phyloP scores from a whole-genome alignment of 176 grass and related monocot genomes.

The Tuctoria greenei region DNA sequence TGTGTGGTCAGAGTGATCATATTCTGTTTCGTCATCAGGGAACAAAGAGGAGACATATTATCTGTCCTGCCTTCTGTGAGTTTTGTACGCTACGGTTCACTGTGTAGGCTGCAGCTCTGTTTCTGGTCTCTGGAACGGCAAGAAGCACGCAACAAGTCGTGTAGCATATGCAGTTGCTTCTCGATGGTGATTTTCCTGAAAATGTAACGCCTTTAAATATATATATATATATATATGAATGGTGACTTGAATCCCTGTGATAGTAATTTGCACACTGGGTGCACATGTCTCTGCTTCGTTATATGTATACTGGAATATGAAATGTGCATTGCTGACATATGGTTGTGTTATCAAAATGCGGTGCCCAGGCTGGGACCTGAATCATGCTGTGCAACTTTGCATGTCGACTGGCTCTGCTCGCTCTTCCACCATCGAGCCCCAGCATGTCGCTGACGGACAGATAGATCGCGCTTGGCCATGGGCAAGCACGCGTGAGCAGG shows the following conservation, averaged over 20 bases:
- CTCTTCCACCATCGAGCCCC: no score
- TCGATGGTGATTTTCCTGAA: slow-evolving; percentile 40
- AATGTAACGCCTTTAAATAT: slow-evolving; percentile 47
- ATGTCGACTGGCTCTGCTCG: neutral
- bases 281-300: slow-evolving; percentile 31
- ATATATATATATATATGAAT: slow-evolving; percentile 49
- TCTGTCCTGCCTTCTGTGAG: slow-evolving; percentile 12
- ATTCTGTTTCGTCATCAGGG: slow-evolving; percentile 11
- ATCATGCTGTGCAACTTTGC: neutral
- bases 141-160: neutral
- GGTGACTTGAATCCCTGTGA: slow-evolving; percentile 15
- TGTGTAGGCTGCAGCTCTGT: slow-evolving; percentile 21
- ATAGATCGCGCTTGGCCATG: no score
- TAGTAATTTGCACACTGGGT: slow-evolving; percentile 25
- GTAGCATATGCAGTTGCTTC: slow-evolving; percentile 17
- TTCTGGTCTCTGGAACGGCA: slow-evolving; percentile 6
- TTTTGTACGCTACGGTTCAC: neutral
- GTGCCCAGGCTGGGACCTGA: neutral
- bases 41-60: slow-evolving; percentile 9
- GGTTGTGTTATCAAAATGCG: neutral
- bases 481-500: no score
- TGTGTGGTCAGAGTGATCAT: neutral
- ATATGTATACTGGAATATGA: slow-evolving; percentile 36
- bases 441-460: no score
- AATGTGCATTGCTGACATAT: neutral